phyloP scores from a whole-genome alignment of 768 basidiomycete genomes.

The Boletus rubescentipes region DNA sequence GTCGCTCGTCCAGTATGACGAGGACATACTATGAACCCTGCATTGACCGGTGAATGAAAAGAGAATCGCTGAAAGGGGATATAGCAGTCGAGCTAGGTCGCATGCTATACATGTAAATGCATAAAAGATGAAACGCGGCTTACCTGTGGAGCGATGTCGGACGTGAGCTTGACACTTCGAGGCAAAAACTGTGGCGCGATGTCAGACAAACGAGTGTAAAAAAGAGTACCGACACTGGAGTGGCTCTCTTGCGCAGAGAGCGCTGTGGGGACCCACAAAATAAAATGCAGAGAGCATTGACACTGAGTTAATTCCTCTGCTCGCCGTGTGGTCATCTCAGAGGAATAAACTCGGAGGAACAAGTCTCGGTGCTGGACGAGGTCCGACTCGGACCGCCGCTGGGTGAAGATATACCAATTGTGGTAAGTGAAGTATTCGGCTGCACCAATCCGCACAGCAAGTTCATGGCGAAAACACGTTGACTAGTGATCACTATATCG shows the following conservation, averaged over 20 bases:
- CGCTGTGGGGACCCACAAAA: constrained; percentile 8
- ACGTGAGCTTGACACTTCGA: not conserved
- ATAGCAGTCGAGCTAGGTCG: not conserved
- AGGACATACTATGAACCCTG: constrained; percentile 4
- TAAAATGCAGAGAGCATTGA: not conserved
- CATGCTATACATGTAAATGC: constrained; percentile 1
- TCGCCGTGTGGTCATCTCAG: not conserved
- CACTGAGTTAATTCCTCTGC: not conserved
- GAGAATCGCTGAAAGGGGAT: not conserved
- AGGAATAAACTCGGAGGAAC: not conserved
- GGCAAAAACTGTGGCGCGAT: constrained; percentile 25
- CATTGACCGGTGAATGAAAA: not conserved
- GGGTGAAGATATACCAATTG: constrained; percentile 10
- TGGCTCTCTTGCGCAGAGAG: not conserved
- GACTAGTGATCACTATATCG: not conserved
- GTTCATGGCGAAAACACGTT: constrained; percentile 17
- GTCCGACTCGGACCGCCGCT: not conserved
- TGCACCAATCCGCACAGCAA: constrained; percentile 13
- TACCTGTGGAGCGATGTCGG: constrained; percentile 3
- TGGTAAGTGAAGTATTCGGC: constrained; percentile 20
- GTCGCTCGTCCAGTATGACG: constrained; percentile 5
- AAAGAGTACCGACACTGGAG: constrained; percentile 12
- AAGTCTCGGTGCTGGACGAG: not conserved
- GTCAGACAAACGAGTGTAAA: not conserved
- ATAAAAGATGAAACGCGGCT: constrained; percentile 6